Evolutionary conservation across 805 yeast species (phyloP).

Genomic region (Cyberlindnera mrakii): DNA sequence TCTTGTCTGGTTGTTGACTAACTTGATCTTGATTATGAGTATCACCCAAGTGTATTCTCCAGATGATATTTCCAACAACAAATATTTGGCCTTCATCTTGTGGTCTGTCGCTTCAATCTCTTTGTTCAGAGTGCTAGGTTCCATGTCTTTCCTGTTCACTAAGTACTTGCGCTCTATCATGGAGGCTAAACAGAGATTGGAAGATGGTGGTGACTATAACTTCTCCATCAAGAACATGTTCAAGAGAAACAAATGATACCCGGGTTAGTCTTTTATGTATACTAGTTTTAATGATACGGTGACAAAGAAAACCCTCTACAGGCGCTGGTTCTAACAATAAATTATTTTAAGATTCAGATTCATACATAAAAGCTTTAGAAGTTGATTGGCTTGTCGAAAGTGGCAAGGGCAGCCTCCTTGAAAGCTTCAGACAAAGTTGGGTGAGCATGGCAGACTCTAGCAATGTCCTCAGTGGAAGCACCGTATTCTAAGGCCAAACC

Average conservation of each 20-base stretch:
- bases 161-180: conserved; percentile 34
- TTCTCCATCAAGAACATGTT: conserved; percentile 17
- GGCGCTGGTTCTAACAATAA: too few relatives aligned
- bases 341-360: too few relatives aligned
- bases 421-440: conserved; percentile 97
- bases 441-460: conserved; percentile 98
- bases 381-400: conserved; percentile 89
- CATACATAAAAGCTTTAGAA: conserved; percentile 34
- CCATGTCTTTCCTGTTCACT: conserved; percentile 55
- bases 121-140: conserved; percentile 75
- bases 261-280: too few relatives aligned
- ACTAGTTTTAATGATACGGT: too few relatives aligned
- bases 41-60: conserved; percentile 77
- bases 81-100: conserved; percentile 74
- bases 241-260: conserved; percentile 3
- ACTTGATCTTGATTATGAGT: conserved; percentile 77
- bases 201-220: conserved; percentile 23
- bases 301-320: too few relatives aligned
- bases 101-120: conserved; percentile 92
- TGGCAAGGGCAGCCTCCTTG: conserved; percentile 95
- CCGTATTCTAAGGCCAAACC: conserved; percentile 98
- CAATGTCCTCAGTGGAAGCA: conserved; percentile 95
- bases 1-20: conserved; percentile 86
- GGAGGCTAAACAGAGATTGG: conserved; percentile 33
- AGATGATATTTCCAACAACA: conserved; percentile 59